A percentile compares a stretch with the other conserved stretches of the same genome.
Conservation (phyloP, 2,329 filamentous ascomycete species). For the Penicillium sp. region DNA sequence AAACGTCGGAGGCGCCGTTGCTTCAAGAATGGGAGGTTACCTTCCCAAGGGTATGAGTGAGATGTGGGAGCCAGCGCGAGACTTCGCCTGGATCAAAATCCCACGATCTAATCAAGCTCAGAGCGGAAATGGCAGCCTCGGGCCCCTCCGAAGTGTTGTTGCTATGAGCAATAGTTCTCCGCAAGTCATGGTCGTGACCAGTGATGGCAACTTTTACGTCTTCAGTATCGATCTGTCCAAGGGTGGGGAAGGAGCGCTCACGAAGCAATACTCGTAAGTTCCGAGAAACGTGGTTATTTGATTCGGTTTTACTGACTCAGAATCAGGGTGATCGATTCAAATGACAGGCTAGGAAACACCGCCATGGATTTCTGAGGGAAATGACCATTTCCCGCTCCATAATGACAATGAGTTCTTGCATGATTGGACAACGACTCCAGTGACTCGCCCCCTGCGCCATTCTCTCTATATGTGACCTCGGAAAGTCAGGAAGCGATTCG, state of each 20-base stretch:
- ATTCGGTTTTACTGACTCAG: conserved; percentile 10
- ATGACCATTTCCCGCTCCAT: neutral
- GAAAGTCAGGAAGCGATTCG: neutral
- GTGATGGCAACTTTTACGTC: conserved; percentile 89
- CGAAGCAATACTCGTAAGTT: conserved; percentile 91
- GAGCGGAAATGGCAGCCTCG: conserved; percentile 37
- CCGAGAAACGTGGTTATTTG: neutral
- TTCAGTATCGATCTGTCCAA: conserved; percentile 94
- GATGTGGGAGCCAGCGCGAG: conserved; percentile 92
- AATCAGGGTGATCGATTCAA: conserved; percentile 42
- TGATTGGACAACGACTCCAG: neutral
- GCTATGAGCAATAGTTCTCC: conserved; percentile 93
- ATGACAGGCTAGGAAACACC: conserved; percentile 38
- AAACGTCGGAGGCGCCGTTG: conserved; percentile 82
- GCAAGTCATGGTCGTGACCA: conserved; percentile 97
- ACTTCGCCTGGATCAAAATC: conserved; percentile 95
- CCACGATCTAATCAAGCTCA: conserved; percentile 55
- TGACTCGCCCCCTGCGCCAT: neutral
- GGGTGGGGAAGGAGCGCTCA: conserved; percentile 84
- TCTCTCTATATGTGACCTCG: neutral
- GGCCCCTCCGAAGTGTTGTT: conserved; percentile 79
- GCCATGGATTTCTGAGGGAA: conserved; percentile 32
- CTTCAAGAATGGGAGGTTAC: conserved; percentile 84
- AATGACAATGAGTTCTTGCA: neutral
- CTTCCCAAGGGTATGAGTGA: conserved; percentile 89